Evolutionary conservation across 768 basidiomycete genomes (phyloP).

Genomic region (Kwoniella sp.): DNA sequence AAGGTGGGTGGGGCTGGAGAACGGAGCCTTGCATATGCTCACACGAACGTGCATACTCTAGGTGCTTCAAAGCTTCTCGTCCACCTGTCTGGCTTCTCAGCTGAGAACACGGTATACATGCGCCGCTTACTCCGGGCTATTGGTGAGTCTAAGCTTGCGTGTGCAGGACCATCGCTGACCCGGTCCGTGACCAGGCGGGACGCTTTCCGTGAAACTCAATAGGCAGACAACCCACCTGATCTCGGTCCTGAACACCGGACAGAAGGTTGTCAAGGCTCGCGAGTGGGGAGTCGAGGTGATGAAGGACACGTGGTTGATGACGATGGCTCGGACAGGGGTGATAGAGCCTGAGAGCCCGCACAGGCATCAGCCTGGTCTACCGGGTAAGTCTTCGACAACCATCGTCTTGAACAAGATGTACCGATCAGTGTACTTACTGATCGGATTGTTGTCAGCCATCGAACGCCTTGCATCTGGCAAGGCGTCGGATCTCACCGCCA

Average conservation of each 20-base stretch:
- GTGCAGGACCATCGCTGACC: constrained; percentile 54
- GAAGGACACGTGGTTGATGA: constrained; percentile 64
- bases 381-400: background rate
- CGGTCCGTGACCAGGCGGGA: constrained; percentile 43
- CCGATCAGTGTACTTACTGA: background rate
- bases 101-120: constrained; percentile 62
- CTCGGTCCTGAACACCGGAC: constrained; percentile 65
- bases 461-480: background rate
- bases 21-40: background rate
- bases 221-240: constrained; percentile 69
- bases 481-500: constrained; percentile 8
- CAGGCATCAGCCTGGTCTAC: constrained; percentile 2
- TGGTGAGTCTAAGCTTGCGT: constrained; percentile 60
- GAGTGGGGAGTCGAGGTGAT: constrained; percentile 78
- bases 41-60: no score
- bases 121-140: constrained; percentile 65
- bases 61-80: constrained; percentile 61
- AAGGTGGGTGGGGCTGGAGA: constrained; percentile 52
- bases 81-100: constrained; percentile 71
- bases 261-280: constrained; percentile 70
- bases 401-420: background rate
- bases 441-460: background rate
- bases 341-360: constrained; percentile 23
- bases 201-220: constrained; percentile 56
- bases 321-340: constrained; percentile 57